Evolutionary conservation across 371 early-diverging fungal genomes (phyloP), one percentile per base, ranked within the genome.

Genomic region (Phascolomyces articulosus): DNA sequence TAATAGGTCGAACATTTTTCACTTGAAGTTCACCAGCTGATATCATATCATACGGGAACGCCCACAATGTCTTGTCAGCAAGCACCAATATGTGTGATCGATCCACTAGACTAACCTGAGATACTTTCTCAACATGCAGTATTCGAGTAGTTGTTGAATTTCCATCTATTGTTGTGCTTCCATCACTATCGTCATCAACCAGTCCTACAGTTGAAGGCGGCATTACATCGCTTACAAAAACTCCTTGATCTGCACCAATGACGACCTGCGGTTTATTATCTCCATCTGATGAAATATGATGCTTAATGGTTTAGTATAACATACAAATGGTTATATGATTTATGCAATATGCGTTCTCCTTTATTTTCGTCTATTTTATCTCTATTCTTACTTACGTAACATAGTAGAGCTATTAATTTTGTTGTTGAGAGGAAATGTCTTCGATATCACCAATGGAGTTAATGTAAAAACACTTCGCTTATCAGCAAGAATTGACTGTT

Each of bases 61-160:
- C 79, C 68, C 84, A 87, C 24, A 96, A 78, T 4, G 85, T 80
- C 56, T 77, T 80, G 41, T 80, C 80, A 13, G 94, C 86, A n/a
- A 96, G 77, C 6, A 96, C 85, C 54, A 96, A 64, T 34, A 91
- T 74, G 24, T 87, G 89, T 63, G 85, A 84, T 21, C 91, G 84
- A 57, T 89, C 87, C 58, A 95, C 71, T 6, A 93, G 83, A 64
- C 91, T 93, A 24, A 96, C 84, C 71, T 96, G 95, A 26, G 83
- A 75, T 11, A 95, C 88, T 62, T 88, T 87, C 63, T 95, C 95
- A 21, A 93, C 71, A 27, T 86, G 82, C 40, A 95, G 63, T 29
- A 91, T 82, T 11, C 73, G 83, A 69, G 60, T 80, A 44, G 72
- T 67, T 13, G 24, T 38, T 21, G n/a, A 2, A 16, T 10, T 44